Conservation (phyloP, 2,329 filamentous ascomycete genomes). For the Penicillium sp. region DNA sequence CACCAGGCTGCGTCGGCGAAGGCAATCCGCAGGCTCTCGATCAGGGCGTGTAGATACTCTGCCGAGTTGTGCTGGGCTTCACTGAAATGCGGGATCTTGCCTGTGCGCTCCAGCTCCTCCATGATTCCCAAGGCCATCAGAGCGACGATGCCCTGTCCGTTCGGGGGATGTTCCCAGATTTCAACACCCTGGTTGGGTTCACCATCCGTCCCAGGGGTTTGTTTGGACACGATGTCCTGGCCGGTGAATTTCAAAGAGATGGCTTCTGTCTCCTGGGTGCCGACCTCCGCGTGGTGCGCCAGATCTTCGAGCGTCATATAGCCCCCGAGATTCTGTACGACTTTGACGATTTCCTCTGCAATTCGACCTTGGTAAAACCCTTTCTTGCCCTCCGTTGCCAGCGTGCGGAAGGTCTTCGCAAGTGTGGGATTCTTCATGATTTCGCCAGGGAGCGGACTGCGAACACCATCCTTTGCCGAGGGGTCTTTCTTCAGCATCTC, state of each 20-base stretch:
- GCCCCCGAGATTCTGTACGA: constrained; percentile 72
- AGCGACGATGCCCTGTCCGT: constrained; percentile 92
- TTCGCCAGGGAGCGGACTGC: constrained; percentile 76
- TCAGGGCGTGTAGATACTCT: constrained; percentile 77
- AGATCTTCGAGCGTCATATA: constrained; percentile 77
- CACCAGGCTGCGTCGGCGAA: constrained; percentile 92
- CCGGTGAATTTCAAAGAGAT: constrained; percentile 75
- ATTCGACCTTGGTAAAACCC: constrained; percentile 88
- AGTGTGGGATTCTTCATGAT: constrained; percentile 83
- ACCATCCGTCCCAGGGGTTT: constrained; percentile 24
- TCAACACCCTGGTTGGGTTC: constrained; percentile 57
- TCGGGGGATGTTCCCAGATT: constrained; percentile 95
- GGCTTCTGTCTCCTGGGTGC: constrained; percentile 77
- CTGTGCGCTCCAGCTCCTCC: constrained; percentile 73
- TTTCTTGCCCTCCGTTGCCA: constrained; percentile 77
- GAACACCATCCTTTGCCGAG: constrained; percentile 63
- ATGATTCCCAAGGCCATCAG: constrained; percentile 92
- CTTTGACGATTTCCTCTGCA: constrained; percentile 75
- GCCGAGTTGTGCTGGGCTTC: constrained; percentile 73
- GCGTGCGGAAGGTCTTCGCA: constrained; percentile 72
- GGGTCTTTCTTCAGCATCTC: constrained; percentile 85
- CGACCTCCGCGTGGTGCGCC: constrained; percentile 66
- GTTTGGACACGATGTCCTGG: constrained; percentile 47
- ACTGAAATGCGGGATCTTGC: constrained; percentile 68
- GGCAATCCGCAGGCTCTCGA: constrained; percentile 82